phyloP scores from a whole-genome alignment of 2,329 filamentous ascomycete genomes.

The Fusarium sp. region DNA sequence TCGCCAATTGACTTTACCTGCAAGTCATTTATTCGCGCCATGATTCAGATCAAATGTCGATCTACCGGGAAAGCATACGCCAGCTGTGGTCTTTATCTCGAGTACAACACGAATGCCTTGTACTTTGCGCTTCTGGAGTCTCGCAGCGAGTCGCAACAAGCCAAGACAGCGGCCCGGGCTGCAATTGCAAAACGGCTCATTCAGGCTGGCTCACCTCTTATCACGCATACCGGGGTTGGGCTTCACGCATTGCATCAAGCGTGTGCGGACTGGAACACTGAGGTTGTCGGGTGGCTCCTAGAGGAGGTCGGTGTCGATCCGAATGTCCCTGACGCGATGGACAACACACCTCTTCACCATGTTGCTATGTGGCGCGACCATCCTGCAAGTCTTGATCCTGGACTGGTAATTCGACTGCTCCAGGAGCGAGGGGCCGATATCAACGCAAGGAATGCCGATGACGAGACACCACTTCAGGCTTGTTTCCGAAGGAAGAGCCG shows the following conservation, averaged over 20 bases:
- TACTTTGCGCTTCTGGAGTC: slow-evolving; percentile 5
- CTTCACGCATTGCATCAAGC: not conserved
- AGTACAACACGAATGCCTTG: not conserved
- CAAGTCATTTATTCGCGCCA: not conserved
- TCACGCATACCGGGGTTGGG: not conserved
- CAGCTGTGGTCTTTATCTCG: not conserved
- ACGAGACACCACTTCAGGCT: not conserved
- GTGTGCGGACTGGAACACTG: not conserved
- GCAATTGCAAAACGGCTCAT: not conserved
- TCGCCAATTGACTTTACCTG: not conserved
- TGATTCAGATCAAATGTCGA: not conserved
- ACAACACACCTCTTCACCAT: not conserved
- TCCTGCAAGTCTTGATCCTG: not conserved
- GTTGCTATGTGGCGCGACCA: not conserved
- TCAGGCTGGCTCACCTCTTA: not conserved
- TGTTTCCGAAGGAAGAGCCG: not conserved
- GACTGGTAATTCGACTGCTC: not conserved
- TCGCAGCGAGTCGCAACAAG: not conserved
- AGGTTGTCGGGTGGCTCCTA: not conserved
- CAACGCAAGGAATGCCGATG: slow-evolving; percentile 1
- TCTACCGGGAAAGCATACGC: not conserved
- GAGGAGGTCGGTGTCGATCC: not conserved
- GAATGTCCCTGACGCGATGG: not conserved
- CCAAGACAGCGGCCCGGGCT: not conserved
- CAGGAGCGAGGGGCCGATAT: not conserved